Conservation (phyloP, 192 early-diverging fungal species). For the Kickxella alabastrina region DNA sequence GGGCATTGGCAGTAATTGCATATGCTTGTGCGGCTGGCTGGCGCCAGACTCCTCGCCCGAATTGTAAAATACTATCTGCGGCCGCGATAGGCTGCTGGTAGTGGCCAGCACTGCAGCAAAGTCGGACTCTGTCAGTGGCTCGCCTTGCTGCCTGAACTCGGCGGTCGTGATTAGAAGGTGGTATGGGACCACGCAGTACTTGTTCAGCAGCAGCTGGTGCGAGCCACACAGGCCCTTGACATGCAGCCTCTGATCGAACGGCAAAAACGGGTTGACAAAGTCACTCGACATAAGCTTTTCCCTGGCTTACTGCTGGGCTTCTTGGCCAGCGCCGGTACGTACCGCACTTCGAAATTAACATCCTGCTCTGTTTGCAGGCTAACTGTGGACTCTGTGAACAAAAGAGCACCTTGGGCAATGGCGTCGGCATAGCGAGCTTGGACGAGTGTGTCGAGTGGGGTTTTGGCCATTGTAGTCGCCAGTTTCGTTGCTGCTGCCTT, state of each 20-base stretch:
- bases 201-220: slow-evolving; percentile 61
- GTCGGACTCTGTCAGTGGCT: slow-evolving; percentile 25
- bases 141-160: slow-evolving; percentile 52
- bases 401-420: slow-evolving; percentile 32
- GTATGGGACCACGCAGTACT: slow-evolving; percentile 59
- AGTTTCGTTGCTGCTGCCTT: background rate
- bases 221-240: slow-evolving; percentile 27
- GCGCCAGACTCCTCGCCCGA: slow-evolving; percentile 49
- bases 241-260: slow-evolving; percentile 34
- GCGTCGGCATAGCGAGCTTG: slow-evolving; percentile 32
- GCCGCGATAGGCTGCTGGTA: slow-evolving; percentile 10
- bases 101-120: slow-evolving; percentile 33
- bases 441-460: slow-evolving; percentile 20
- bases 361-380: slow-evolving; percentile 19
- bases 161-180: slow-evolving; percentile 58
- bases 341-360: slow-evolving; percentile 40
- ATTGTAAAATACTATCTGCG: slow-evolving; percentile 51
- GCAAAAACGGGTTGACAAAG: slow-evolving; percentile 49
- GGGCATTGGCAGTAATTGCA: slow-evolving; percentile 60
- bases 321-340: slow-evolving; percentile 43
- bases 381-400: slow-evolving; percentile 42
- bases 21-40: slow-evolving; percentile 61
- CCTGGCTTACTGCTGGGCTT: slow-evolving; percentile 42
- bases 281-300: slow-evolving; percentile 17
- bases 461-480: slow-evolving; percentile 1